Base-by-base conservation (phyloP, 2,329 filamentous ascomycete species). In the Xylariaceae sp. region DNA sequence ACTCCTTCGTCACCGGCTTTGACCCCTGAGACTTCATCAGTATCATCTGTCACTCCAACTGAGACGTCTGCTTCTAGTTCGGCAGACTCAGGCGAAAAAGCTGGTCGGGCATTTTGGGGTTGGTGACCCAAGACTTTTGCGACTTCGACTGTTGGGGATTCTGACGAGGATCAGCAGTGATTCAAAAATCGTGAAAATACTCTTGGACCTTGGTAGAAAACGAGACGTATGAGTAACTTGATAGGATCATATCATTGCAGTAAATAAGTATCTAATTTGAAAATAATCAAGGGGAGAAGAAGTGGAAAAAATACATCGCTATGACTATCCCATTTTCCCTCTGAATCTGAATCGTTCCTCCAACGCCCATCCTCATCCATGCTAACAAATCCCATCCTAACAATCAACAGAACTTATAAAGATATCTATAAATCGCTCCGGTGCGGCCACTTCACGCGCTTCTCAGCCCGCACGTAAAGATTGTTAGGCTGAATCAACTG, bases 401-500 rank as follows among this genome's bases (percentile, higher is more conserved):
- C 17, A 17, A 17, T 17, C 17, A 17, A 17, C 17, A 17, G 17
- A 17, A 17, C 17, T 17, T 17, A 17, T 17, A 17, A 17, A 17
- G 17, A 17, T 17, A 17, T 17, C 17, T 17, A 17, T 17, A 17
- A 17, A 44, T 66, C 55, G 47, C 54, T 62, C 55, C 53, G 63
- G 11, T 66, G 64, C 9, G 80, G 81, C 77, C 79, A 82, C 68
- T 77, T 78, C 17, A 75, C 73, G 30, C 82, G 73, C 66, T 71
- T 77, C 67, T 79, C 74, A 0, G 81, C 80, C 17, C 74, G 69
- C 1, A 82, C 79, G 61, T 81, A 84, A 51, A 84, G 57, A 66
- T 84, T 84, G 39, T 76, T 76, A 1, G 82, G 82, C 17, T 82
- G 68, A 59, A 85, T 83, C 1, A 85, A 70, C 72, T 83, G 80